phyloP scores from a whole-genome alignment of 2,329 filamentous ascomycete genomes.

The Ophiostoma perfectum region DNA sequence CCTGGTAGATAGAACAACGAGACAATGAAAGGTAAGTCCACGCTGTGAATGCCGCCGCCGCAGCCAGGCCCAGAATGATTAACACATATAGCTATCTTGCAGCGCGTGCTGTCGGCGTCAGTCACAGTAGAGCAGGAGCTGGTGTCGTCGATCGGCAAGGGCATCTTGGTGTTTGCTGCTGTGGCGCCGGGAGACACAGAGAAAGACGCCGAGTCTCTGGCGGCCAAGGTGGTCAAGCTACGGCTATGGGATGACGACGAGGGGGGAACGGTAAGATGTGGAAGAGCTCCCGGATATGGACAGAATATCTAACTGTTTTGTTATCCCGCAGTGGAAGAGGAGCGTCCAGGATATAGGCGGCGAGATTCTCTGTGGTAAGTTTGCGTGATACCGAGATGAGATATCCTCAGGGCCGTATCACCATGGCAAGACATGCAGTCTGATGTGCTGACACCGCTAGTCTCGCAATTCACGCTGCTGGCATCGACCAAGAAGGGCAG shows the following conservation, averaged over 20 bases:
- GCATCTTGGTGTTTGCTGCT: slow-evolving; percentile 84
- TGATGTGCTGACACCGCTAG: slow-evolving; percentile 41
- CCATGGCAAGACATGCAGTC: not conserved
- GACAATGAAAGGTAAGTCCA: slow-evolving; percentile 3
- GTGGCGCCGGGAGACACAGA: slow-evolving; percentile 85
- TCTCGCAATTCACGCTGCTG: slow-evolving; percentile 93
- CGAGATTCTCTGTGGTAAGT: slow-evolving; percentile 86
- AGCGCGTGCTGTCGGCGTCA: slow-evolving; percentile 89
- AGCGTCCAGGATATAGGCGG: slow-evolving; percentile 83
- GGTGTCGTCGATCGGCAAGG: slow-evolving; percentile 85
- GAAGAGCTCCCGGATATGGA: too few relatives aligned
- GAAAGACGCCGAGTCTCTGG: slow-evolving; percentile 79
- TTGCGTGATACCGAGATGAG: not conserved
- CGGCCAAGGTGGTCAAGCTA: slow-evolving; percentile 80
- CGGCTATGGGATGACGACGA: slow-evolving; percentile 84
- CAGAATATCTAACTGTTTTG: too few relatives aligned
- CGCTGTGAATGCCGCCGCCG: too few relatives aligned
- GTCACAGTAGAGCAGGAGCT: slow-evolving; percentile 90
- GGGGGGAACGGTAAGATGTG: slow-evolving; percentile 54
- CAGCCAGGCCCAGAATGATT: too few relatives aligned
- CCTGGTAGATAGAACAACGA: too few relatives aligned
- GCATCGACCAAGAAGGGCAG: slow-evolving; percentile 92
- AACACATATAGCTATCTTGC: slow-evolving; percentile 65
- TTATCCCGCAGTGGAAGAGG: slow-evolving; percentile 63
- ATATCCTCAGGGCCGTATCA: too few relatives aligned